A percentile compares a stretch with the other conserved stretches of the same genome.
Evolutionary conservation across 176 grass and related monocot genomes (phyloP).

Genomic region (Miscanthus lutarioriparius): DNA sequence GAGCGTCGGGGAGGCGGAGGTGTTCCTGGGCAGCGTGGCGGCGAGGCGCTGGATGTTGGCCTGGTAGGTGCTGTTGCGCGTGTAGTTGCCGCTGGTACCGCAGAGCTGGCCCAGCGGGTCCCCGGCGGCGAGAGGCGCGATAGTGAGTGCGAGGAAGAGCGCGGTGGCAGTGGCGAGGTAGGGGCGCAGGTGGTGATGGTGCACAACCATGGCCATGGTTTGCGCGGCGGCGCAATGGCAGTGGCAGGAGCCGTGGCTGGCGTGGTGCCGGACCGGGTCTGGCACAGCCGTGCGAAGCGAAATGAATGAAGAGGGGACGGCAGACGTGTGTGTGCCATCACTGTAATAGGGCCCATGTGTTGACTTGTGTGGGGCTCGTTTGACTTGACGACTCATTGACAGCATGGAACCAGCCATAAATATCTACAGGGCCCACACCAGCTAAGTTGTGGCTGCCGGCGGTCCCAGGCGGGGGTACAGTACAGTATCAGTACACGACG

Average conservation of each 20-base stretch:
- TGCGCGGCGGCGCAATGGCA: too few relatives aligned
- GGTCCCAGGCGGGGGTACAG: too few relatives aligned
- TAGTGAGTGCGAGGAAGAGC: not conserved
- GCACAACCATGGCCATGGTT: not conserved
- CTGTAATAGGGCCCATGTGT: not conserved
- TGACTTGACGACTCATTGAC: not conserved
- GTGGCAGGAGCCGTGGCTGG: not conserved
- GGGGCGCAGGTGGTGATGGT: not conserved
- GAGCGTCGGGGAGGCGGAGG: conserved; percentile 14
- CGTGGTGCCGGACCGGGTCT: too few relatives aligned
- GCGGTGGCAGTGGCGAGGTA: not conserved
- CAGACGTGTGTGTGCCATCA: too few relatives aligned
- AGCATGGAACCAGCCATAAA: not conserved
- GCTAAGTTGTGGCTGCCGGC: not conserved
- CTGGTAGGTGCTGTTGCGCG: conserved; percentile 23
- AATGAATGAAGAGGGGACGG: too few relatives aligned
- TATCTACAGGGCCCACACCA: not conserved
- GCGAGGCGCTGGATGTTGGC: conserved; percentile 25
- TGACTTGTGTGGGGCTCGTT: not conserved
- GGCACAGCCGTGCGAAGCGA: too few relatives aligned
- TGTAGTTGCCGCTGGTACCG: conserved; percentile 32
- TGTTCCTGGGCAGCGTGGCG: conserved; percentile 27
- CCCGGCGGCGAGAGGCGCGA: not conserved
- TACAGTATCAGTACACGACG: too few relatives aligned
- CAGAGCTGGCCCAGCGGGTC: not conserved